A percentile compares a stretch with the other conserved stretches of the same genome.
Evolutionary conservation across 1,139 yeast species (phyloP).

Genomic region (Maudiozyma humilis): DNA sequence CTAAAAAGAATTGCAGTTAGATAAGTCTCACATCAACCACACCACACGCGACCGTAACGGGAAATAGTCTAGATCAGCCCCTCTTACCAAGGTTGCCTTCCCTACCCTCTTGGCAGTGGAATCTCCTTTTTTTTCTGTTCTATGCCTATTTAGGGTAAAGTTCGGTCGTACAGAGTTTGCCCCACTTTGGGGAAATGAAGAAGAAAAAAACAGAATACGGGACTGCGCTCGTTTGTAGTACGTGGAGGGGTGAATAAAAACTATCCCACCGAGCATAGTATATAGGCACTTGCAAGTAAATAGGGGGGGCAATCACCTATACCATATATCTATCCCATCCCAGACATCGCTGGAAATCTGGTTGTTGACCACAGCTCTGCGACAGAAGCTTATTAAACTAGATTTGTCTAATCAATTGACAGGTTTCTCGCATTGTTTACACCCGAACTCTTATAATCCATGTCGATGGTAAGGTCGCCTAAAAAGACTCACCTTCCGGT

Average conservation of each 20-base stretch:
- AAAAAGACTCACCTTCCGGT: background rate
- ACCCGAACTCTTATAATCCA: background rate
- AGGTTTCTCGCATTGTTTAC: background rate
- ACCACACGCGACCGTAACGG: too few species aligned
- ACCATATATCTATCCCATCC: too few species aligned
- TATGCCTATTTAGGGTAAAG: background rate
- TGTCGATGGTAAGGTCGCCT: slow-evolving; percentile 1
- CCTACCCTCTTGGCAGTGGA: too few species aligned
- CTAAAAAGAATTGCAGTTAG: too few species aligned
- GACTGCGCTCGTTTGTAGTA: background rate
- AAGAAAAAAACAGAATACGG: background rate
- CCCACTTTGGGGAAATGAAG: background rate
- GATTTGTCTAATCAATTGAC: background rate
- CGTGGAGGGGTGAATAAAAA: too few species aligned
- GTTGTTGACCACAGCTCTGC: too few species aligned
- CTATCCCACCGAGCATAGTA: background rate
- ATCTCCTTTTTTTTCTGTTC: background rate
- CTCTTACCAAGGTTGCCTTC: too few species aligned
- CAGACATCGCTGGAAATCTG: too few species aligned
- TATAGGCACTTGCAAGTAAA: background rate
- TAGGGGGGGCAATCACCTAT: background rate
- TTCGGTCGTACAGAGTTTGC: background rate
- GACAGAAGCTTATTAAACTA: background rate
- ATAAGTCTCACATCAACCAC: too few species aligned
- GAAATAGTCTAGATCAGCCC: too few species aligned